Evolutionary conservation across 208 protist genomes (phyloP).

Genomic region (Endotrypanum monterogeii): DNA sequence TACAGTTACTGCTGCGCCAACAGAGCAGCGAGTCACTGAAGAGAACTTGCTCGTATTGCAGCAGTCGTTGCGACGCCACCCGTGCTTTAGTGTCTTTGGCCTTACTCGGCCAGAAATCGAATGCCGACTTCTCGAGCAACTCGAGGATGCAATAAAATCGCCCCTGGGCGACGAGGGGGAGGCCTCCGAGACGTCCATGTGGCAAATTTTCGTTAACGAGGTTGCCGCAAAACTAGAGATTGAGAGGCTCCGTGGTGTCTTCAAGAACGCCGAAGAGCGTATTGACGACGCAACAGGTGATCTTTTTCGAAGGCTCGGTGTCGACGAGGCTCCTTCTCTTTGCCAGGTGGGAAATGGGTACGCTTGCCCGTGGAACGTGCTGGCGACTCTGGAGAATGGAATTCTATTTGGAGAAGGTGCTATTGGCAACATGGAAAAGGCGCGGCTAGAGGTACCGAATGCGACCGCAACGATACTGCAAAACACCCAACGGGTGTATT

Average conservation of each 20-base stretch:
- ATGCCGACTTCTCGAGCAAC: slow-evolving; percentile 25
- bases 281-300: slow-evolving; percentile 13
- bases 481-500: slow-evolving; percentile 49
- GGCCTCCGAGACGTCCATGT: slow-evolving; percentile 4
- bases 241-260: slow-evolving; percentile 70
- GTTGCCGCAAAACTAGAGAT: slow-evolving; percentile 56
- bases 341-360: slow-evolving; percentile 51
- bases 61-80: slow-evolving; percentile 72
- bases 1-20: slow-evolving; percentile 10
- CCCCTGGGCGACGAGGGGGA: background rate
- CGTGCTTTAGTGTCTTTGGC: slow-evolving; percentile 33
- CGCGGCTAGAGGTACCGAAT: slow-evolving; percentile 54
- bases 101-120: slow-evolving; percentile 29
- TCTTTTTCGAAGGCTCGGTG: slow-evolving; percentile 45
- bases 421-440: slow-evolving; percentile 20
- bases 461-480: slow-evolving; percentile 51
- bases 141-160: slow-evolving; percentile 26
- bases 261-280: slow-evolving; percentile 27
- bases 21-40: slow-evolving; percentile 38
- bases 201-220: slow-evolving; percentile 67
- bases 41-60: slow-evolving; percentile 62
- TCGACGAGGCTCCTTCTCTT: slow-evolving; percentile 46
- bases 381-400: slow-evolving; percentile 46
- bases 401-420: slow-evolving; percentile 23
- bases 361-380: slow-evolving; percentile 79